Percentiles rank a stretch among this genome's conserved stretches.
Evolutionary conservation across 768 basidiomycete genomes (phyloP).

Genomic region (Rhizopogon vesiculosus): DNA sequence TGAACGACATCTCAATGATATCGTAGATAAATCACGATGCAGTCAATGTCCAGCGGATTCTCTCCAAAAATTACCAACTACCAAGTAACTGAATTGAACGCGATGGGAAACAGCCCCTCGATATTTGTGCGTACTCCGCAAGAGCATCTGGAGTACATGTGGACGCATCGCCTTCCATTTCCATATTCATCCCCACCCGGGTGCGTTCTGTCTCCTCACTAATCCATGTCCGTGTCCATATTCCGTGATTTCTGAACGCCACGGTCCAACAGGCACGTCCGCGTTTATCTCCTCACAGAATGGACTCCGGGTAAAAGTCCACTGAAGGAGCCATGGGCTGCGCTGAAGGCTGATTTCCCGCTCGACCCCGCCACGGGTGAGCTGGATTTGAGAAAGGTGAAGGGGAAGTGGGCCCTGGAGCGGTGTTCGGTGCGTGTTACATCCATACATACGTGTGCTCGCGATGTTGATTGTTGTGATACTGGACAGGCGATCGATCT

Average conservation of each 20-base stretch:
- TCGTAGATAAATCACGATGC: background rate
- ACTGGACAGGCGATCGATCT: background rate
- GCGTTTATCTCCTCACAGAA: slow-evolving; percentile 26
- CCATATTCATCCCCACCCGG: background rate
- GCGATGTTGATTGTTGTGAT: background rate
- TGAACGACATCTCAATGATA: background rate
- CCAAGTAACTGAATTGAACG: too few relatives aligned
- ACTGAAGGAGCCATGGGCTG: slow-evolving; percentile 20
- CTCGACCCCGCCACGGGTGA: slow-evolving; percentile 17
- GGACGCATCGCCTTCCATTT: background rate
- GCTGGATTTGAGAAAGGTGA: slow-evolving; percentile 12
- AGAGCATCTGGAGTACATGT: slow-evolving; percentile 7
- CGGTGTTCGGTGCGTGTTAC: background rate
- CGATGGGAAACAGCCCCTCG: slow-evolving; percentile 3
- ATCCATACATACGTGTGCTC: background rate
- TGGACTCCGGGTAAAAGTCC: slow-evolving; percentile 26
- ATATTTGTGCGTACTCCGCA: slow-evolving; percentile 8
- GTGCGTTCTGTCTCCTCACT: background rate
- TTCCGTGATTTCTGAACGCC: background rate
- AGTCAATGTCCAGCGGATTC: background rate
- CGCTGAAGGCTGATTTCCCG: slow-evolving; percentile 21
- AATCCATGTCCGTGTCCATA: too few relatives aligned
- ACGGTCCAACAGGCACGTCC: slow-evolving; percentile 18
- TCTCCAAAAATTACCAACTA: background rate
- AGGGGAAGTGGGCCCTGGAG: slow-evolving; percentile 17